phyloP scores from a whole-genome alignment of 441 rosid species.

The Isatis lusitanica region DNA sequence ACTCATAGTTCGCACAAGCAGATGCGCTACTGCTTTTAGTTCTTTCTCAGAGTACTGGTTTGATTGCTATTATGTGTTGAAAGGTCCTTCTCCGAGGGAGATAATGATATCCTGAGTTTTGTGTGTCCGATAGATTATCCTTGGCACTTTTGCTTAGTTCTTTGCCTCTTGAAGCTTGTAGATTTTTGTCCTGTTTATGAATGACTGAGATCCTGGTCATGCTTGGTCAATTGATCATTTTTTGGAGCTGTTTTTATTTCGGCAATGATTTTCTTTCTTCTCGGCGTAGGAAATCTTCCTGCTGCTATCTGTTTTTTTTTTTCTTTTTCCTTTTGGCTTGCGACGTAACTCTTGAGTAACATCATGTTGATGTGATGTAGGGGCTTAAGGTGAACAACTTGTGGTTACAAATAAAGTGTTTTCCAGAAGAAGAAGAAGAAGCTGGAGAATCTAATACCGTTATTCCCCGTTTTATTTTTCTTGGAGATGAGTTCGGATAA shows the following conservation, averaged over 20 bases:
- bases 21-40: neutral
- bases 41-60: neutral
- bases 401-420: conserved; percentile 25
- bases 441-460: conserved; percentile 2
- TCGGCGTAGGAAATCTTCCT: neutral
- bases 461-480: conserved; percentile 23
- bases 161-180: conserved; percentile 3
- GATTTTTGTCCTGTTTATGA: neutral
- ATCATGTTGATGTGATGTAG: conserved; percentile 23
- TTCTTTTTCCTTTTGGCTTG: neutral
- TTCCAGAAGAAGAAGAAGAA: conserved; percentile 26
- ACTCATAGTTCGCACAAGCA: neutral
- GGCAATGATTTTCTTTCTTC: neutral
- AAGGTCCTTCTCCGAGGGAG: neutral
- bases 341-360: conserved; percentile 1
- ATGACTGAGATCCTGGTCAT: neutral
- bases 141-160: neutral
- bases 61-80: neutral
- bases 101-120: neutral
- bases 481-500: conserved; percentile 20
- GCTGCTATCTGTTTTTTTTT: neutral
- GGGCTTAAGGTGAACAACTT: neutral
- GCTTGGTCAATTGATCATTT: neutral
- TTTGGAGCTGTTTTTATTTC: conserved; percentile 9
- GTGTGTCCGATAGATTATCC: neutral